phyloP scores from a whole-genome alignment of 768 basidiomycete genomes.

The Tulasnella calospora region DNA sequence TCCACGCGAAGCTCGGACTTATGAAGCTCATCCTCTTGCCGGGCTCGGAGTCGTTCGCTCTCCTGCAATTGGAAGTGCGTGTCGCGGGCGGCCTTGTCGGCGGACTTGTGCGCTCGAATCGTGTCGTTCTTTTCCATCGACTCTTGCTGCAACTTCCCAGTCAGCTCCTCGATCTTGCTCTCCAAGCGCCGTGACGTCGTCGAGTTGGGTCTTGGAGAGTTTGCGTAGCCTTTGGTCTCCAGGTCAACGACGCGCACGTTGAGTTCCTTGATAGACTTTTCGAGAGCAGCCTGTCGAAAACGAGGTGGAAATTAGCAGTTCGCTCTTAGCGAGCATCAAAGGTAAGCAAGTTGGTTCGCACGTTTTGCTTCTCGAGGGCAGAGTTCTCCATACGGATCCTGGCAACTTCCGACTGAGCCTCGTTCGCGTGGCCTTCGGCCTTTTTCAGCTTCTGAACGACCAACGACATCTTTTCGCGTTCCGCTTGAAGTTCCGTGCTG shows the following conservation, averaged over 20 bases:
- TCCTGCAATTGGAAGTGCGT: conserved; percentile 53
- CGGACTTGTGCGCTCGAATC: conserved; percentile 38
- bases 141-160: conserved; percentile 52
- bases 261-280: conserved; percentile 80
- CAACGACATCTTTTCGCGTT: conserved; percentile 65
- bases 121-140: conserved; percentile 44
- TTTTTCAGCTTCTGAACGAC: conserved; percentile 76
- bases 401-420: conserved; percentile 71
- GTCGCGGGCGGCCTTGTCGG: conserved; percentile 51
- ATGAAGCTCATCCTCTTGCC: conserved; percentile 62
- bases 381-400: conserved; percentile 77
- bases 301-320: conserved; percentile 14
- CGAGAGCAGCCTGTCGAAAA: conserved; percentile 59
- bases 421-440: conserved; percentile 68
- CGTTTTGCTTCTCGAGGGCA: conserved; percentile 71
- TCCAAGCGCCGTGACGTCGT: conserved; percentile 56
- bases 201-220: conserved; percentile 45
- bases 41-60: conserved; percentile 54
- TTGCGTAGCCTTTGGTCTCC: conserved; percentile 70
- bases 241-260: conserved; percentile 78
- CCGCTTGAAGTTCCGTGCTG: conserved; percentile 70
- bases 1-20: conserved; percentile 55
- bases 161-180: conserved; percentile 67
- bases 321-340: background rate
- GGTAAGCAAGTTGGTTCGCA: conserved; percentile 41